Evolutionary conservation across 805 yeast species (phyloP), one percentile per base, ranked within the genome.

Genomic region (Starmerella bombicola): DNA sequence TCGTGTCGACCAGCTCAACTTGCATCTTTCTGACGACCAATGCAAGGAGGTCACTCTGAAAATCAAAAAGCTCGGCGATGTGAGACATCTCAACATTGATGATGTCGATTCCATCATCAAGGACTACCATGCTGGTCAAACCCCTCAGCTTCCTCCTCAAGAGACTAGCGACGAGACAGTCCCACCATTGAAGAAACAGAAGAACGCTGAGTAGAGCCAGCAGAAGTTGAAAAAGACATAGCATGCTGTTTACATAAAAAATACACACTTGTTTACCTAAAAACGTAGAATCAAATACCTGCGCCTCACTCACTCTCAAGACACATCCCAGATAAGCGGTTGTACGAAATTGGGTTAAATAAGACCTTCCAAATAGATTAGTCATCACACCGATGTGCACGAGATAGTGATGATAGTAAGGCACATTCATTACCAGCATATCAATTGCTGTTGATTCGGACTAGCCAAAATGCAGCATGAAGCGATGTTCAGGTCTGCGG

Each of bases 81-180:
- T 91, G 44, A 76, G 97, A 65, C 91, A 84, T 44, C 73, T 91
- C 60, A 83, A 79, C 61, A 86, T 88, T 57, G 97, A 91, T 61
- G 98, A 88, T 64, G 97, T 91, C 42, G 98, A 88, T 65, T 83
- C 95, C 25, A 85, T 88, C 56, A 88, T 88, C 60, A 83, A 85
- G 64, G 94, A 86, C 50, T 88, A 61, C 74, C 98, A 88, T 62
- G 80, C 84, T 35, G 83, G 76, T 37, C 53, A 54, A 35, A 33
- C 51, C 33, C 55, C 60, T 16, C 32, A 49, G 23, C 23, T 30
- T 16, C 41, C 40, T 15, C 39, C 40, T 4, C 37, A 31, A 35
- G 40, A 45, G 29, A 42, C 42, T 31, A 51, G 41, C 33, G 51
- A 43, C 35, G 52, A 42, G 23, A 55, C 38, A 33, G 52, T 49